phyloP scores from a whole-genome alignment of 495 filamentous ascomycete species.

The Penicillium silybi region DNA sequence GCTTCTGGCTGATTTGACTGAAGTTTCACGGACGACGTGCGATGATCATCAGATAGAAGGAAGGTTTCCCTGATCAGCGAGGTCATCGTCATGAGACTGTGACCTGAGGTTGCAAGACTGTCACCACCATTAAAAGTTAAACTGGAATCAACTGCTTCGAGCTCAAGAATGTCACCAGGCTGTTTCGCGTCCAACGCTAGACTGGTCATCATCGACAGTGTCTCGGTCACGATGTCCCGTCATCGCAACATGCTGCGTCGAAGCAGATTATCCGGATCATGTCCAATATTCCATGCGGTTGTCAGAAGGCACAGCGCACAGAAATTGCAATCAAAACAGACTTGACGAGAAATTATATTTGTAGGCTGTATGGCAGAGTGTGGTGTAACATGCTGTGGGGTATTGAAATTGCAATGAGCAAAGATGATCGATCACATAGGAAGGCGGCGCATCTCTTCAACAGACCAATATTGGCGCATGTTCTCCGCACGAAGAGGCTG shows the following conservation, averaged over 20 bases:
- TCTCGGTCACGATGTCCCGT: not conserved
- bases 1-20: not conserved
- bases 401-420: not conserved
- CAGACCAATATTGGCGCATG: slow-evolving; percentile 80
- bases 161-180: not conserved
- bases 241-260: not conserved
- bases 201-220: not conserved
- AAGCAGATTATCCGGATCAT: not conserved
- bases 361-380: not conserved
- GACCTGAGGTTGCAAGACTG: not conserved
- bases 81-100: not conserved
- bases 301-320: not conserved
- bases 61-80: not conserved
- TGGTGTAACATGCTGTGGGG: not conserved
- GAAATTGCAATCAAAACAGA: too few relatives aligned
- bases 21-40: not conserved
- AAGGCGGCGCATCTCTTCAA: slow-evolving; percentile 70
- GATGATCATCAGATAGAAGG: not conserved
- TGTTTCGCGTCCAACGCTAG: not conserved
- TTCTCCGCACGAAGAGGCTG: slow-evolving; percentile 69
- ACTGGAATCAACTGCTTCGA: not conserved
- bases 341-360: too few relatives aligned
- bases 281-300: not conserved
- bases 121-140: too few relatives aligned
- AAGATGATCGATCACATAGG: slow-evolving; percentile 50